A percentile compares a stretch with the other conserved stretches of the same genome.
phyloP scores from a whole-genome alignment of 768 basidiomycete species.

The Hericium rajendrae region DNA sequence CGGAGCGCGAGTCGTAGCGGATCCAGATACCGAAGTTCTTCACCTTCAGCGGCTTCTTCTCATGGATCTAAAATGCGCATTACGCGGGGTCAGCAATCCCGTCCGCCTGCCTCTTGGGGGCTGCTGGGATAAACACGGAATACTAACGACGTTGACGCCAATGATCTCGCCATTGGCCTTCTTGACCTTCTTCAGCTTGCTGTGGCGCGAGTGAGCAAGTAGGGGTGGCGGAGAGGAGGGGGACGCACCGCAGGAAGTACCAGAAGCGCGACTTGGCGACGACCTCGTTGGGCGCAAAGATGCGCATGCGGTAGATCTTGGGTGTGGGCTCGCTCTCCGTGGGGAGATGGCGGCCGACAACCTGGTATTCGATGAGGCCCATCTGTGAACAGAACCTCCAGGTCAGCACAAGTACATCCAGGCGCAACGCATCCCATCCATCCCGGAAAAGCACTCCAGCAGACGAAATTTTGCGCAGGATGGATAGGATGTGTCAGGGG shows the following conservation, averaged over 20 bases:
- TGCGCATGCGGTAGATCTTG: slow-evolving; percentile 99
- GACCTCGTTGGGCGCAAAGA: slow-evolving; percentile 97
- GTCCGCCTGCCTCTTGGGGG: slow-evolving; percentile 85
- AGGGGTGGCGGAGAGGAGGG: background rate
- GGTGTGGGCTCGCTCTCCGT: slow-evolving; percentile 88
- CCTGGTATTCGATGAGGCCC: slow-evolving; percentile 87
- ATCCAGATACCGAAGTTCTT: slow-evolving; percentile 99
- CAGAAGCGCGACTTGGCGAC: slow-evolving; percentile 99
- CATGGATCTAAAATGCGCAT: slow-evolving; percentile 65
- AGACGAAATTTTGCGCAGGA: background rate
- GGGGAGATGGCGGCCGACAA: slow-evolving; percentile 95
- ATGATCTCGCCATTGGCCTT: slow-evolving; percentile 99
- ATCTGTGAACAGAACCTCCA: slow-evolving; percentile 31
- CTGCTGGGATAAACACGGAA: slow-evolving; percentile 31
- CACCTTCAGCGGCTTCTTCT: slow-evolving; percentile 96
- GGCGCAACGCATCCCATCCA: slow-evolving; percentile 3
- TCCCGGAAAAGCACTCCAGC: background rate
- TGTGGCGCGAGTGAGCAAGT: slow-evolving; percentile 17
- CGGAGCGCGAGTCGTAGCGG: slow-evolving; percentile 98
- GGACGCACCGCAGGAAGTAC: slow-evolving; percentile 87
- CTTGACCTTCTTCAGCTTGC: slow-evolving; percentile 98
- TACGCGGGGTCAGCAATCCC: slow-evolving; percentile 27
- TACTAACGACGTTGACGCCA: slow-evolving; percentile 93
- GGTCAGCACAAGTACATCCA: background rate
- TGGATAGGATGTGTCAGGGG: background rate